Base-by-base conservation (phyloP, 2,329 filamentous ascomycete genomes). In the Mycogone perniciosa region DNA sequence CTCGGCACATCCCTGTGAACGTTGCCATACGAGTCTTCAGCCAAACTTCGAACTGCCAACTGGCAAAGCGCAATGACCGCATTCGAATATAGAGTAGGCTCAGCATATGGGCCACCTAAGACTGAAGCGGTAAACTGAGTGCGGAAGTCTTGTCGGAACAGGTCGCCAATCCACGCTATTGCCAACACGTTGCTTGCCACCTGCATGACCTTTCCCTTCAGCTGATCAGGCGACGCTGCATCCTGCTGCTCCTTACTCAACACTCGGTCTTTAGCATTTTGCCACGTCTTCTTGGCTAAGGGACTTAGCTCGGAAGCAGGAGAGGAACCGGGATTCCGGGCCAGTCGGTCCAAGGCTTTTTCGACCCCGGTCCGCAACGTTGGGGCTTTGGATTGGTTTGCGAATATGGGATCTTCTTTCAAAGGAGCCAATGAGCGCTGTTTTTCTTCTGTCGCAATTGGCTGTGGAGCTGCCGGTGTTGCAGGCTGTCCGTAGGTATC, bases 21-120 rank as follows among this genome's bases (percentile, higher is more conserved):
- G 59, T 88, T 87, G 10, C 92, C 92, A 62, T 84, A 93, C 43
- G 79, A 78, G 64, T 97, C 92, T 67, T 97, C 91, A 4, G 74
- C 73, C 48, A 96, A 70, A 66, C 87, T 92, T 55, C 80, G 79
- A 4, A 89, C 78, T 0, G 88, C 80, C 30, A 97, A 75, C 45
- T 79, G 76, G 9, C 81, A 82, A 37, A 93, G 71, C 0, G 85
- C 80, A 53, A 83, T 81, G n/a, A 84, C 76, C 1, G 88, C 86
- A 63, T 92, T 83, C 46, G 86, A 69, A 57, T 89, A 85, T 11
- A 86, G 71, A 31, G 80, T 80, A 1, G 82, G 72, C 62, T 87
- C 83, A 3, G 85, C 86, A 61, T 86, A 83, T 0, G 90, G 90
- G 0, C 77, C 73, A 31, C 89, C 90, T 20, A 93, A 75, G 4